Conservation (phyloP, 345 rosid species). For the Eucalyptus cloeziana region DNA sequence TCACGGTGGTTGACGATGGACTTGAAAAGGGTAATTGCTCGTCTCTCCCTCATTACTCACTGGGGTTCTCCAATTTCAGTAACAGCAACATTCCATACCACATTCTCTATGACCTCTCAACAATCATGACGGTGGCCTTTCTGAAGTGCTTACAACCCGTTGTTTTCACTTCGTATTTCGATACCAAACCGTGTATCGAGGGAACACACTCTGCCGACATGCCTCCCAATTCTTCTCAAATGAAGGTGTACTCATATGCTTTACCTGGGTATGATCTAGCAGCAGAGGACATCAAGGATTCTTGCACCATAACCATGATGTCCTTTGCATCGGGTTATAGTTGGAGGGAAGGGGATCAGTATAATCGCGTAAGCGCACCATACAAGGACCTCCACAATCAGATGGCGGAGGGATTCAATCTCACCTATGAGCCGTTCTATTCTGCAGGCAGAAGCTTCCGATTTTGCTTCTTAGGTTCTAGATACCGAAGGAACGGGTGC, state of each 20-base stretch:
- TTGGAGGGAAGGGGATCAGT: neutral
- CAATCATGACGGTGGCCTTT: rapidly evolving
- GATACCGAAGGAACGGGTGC: neutral
- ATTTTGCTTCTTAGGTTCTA: neutral
- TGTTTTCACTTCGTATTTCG: neutral
- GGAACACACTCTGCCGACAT: neutral
- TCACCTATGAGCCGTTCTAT: rapidly evolving
- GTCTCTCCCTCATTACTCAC: neutral
- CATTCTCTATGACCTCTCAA: rapidly evolving
- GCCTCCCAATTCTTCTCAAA: neutral
- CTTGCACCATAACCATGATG: neutral
- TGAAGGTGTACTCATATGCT: neutral
- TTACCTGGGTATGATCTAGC: too few relatives aligned
- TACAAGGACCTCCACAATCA: neutral
- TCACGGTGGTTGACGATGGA: neutral
- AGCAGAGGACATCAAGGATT: neutral
- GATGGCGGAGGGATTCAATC: neutral
- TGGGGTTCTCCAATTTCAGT: neutral
- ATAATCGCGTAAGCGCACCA: rapidly evolving
- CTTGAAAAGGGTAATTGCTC: neutral
- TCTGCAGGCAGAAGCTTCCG: rapidly evolving
- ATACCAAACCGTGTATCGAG: neutral
- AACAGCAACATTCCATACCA: neutral
- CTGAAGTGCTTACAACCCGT: neutral
- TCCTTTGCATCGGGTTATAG: neutral